Evolutionary conservation across 768 basidiomycete genomes (phyloP).

Genomic region (Naganishia friedmannii): DNA sequence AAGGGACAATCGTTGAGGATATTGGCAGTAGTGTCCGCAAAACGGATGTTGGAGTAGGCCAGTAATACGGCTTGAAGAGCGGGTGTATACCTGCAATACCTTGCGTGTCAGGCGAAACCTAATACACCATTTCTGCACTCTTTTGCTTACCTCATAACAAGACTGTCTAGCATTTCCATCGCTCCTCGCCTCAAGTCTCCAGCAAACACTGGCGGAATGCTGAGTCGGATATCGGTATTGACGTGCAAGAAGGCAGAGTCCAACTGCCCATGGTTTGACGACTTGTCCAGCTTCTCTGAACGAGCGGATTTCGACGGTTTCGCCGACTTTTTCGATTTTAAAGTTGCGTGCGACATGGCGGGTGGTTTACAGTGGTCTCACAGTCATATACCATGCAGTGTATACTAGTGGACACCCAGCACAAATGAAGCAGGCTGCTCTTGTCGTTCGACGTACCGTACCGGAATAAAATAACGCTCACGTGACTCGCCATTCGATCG

Average conservation of each 20-base stretch:
- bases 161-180: constrained; percentile 85
- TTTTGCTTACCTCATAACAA: constrained; percentile 80
- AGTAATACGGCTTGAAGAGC: constrained; percentile 83
- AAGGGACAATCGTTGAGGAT: constrained; percentile 83
- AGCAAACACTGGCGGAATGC: constrained; percentile 78
- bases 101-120: neutral
- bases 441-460: neutral
- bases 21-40: constrained; percentile 63
- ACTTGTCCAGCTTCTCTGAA: neutral
- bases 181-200: constrained; percentile 69
- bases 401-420: neutral
- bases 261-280: neutral
- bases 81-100: constrained; percentile 70
- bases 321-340: neutral
- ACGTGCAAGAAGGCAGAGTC: constrained; percentile 60
- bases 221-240: constrained; percentile 58
- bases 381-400: neutral
- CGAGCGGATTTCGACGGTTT: neutral
- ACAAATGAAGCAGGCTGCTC: constrained; percentile 6
- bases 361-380: neutral
- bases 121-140: neutral
- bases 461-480: constrained; percentile 27
- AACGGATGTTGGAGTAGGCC: constrained; percentile 73
- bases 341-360: constrained; percentile 6
- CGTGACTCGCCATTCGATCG: constrained; percentile 15